Percentiles rank a stretch among this genome's conserved stretches.
These are phyloP conservation scores for Rehmannia glutinosa DNA, from an alignment of 257 asterid species.

Conservation along the genomic window DNA sequence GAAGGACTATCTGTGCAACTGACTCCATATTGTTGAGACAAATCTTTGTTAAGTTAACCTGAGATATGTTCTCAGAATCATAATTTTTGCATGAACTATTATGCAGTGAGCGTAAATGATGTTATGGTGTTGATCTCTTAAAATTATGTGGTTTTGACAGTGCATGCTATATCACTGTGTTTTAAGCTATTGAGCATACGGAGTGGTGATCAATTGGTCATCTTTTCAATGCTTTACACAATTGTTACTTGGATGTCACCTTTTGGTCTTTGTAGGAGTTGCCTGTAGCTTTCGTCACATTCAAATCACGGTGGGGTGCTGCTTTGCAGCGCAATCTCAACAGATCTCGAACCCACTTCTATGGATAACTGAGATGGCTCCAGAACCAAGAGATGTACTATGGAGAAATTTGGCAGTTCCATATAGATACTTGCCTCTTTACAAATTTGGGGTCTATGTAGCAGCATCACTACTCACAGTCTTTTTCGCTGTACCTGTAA, in stretches of 20 bases:
- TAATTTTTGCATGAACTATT: too few species aligned
- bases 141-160: too few species aligned
- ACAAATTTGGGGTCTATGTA: constrained; percentile 49
- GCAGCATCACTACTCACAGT: constrained; percentile 70
- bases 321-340: constrained; percentile 95
- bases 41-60: too few species aligned
- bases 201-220: too few species aligned
- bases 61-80: too few species aligned
- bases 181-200: too few species aligned
- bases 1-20: too few species aligned
- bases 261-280: constrained; percentile 27
- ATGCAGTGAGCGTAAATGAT: too few species aligned
- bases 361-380: constrained; percentile 94
- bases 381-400: constrained; percentile 88
- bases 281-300: constrained; percentile 88
- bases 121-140: too few species aligned
- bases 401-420: constrained; percentile 76
- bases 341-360: constrained; percentile 71
- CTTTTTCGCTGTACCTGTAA: constrained; percentile 90
- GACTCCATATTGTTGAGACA: too few species aligned
- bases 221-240: too few species aligned
- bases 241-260: background rate
- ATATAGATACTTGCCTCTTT: constrained; percentile 49
- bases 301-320: constrained; percentile 91
- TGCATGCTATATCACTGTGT: too few species aligned